A percentile compares a stretch with the other conserved stretches of the same genome.
Conservation (phyloP, 768 basidiomycete species). For the Trametes coccinea region DNA sequence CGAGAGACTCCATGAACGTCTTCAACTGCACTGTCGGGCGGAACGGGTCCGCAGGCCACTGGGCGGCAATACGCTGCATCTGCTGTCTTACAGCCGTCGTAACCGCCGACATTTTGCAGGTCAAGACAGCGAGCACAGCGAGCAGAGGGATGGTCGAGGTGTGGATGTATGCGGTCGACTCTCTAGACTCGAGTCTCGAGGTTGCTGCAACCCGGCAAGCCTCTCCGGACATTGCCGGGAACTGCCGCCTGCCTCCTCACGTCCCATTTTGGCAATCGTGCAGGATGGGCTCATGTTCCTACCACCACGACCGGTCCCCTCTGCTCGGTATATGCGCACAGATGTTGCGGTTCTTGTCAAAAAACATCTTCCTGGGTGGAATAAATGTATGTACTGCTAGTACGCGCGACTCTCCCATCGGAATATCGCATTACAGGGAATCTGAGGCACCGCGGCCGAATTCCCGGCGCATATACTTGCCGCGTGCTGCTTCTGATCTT, state of each 20-base stretch:
- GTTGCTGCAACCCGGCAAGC: not conserved
- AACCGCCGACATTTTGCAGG: slow-evolving; percentile 27
- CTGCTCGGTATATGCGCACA: no score
- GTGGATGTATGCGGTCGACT: not conserved
- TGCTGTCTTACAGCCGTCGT: slow-evolving; percentile 45
- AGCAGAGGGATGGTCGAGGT: not conserved
- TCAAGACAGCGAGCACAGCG: not conserved
- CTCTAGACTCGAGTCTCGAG: no score
- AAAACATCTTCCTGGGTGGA: no score
- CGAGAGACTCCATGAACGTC: slow-evolving; percentile 61
- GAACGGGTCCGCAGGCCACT: slow-evolving; percentile 75
- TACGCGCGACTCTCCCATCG: no score
- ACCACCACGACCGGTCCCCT: not conserved
- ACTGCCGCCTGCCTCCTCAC: not conserved
- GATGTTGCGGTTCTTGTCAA: no score
- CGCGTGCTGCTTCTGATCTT: no score
- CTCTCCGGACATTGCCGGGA: slow-evolving; percentile 1
- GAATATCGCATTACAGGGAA: no score
- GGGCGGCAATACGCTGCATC: slow-evolving; percentile 54
- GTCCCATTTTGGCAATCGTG: slow-evolving; percentile 7
- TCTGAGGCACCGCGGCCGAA: no score
- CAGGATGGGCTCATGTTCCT: not conserved
- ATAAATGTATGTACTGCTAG: no score
- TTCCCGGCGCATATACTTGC: no score
- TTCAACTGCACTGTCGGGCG: slow-evolving; percentile 75